Percentiles rank a stretch among this genome's conserved stretches.
Evolutionary conservation across 345 rosid genomes (phyloP).

Genomic region (Cardamine resedifolia): DNA sequence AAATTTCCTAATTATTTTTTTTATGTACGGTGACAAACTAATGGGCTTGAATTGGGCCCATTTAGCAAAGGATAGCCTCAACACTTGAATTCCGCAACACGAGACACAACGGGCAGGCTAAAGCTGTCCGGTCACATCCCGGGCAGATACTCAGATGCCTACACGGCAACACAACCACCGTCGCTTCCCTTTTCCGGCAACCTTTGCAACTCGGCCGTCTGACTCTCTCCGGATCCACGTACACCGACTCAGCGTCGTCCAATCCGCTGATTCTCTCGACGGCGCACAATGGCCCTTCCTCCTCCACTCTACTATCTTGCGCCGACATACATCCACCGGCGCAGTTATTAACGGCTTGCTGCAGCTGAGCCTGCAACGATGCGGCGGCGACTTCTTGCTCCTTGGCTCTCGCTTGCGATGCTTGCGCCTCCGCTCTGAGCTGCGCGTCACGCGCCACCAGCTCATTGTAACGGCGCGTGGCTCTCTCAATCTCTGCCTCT

Average conservation of each 20-base stretch:
- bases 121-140: slow-evolving; percentile 60
- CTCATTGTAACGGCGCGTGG: slow-evolving; percentile 60
- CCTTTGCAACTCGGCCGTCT: not conserved
- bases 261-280: not conserved
- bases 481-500: slow-evolving; percentile 69
- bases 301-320: slow-evolving; percentile 45
- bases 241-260: slow-evolving; percentile 75
- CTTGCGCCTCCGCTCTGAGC: slow-evolving; percentile 58
- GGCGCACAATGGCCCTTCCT: not conserved
- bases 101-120: slow-evolving; percentile 74
- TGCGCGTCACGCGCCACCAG: slow-evolving; percentile 68
- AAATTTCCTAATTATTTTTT: too few species aligned
- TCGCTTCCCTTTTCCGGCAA: slow-evolving; percentile 43
- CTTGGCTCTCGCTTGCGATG: slow-evolving; percentile 71
- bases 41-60: not conserved
- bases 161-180: slow-evolving; percentile 83
- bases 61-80: slow-evolving; percentile 51
- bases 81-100: slow-evolving; percentile 59
- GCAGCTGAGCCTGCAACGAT: slow-evolving; percentile 69
- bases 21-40: not conserved
- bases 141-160: slow-evolving; percentile 75
- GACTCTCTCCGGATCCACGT: slow-evolving; percentile 23
- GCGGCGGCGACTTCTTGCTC: slow-evolving; percentile 67
- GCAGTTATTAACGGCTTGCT: slow-evolving; percentile 49
- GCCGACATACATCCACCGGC: slow-evolving; percentile 7